Base-by-base conservation (phyloP, 306 rosid species). In the Lithocarpus polystachyus region DNA sequence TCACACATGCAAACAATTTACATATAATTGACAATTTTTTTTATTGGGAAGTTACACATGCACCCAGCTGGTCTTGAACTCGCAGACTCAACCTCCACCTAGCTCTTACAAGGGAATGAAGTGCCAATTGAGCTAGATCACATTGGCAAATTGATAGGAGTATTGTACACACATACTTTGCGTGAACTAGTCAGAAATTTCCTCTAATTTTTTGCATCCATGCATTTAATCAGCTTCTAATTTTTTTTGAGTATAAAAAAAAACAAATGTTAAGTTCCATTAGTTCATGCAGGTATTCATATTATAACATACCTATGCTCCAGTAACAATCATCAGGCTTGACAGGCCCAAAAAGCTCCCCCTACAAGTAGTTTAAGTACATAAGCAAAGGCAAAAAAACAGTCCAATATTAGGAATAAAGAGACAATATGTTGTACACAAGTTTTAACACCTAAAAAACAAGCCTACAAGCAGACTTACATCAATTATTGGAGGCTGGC, bases 241-340 rank as follows among this genome's bases (percentile, higher is more conserved):
- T 31, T 28, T 9, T 28, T 29, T 26, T 64, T 62, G 8, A 18
- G 17, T 7, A 4, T 9, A n/a, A 64, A 14, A 29, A 64, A 26
- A 64, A 24, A 28, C 17, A 29, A 64, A 15, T 64, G 6, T 6
- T 1, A 23, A 13, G 67, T 22, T 13, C 23, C 29, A 64, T 40
- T 28, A 6, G 23, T 67, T 19, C 5, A 56, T 71, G 31, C 57
- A 19, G 23, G 56, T 61, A 75, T 75, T 17, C 76, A 18, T 33
- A 55, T 43, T 52, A 23, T 40, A 68, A 18, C 67, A 40, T 86
- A 92, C 98, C 98, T 90, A 93, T 82, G 89, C 96, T 92, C 98
- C 99, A 92, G 72, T 90, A 89, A 81, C 96, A 91, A 79, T 92
- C 98, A 81, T 90, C 95, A 19, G 95, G 98, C 86, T 91, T 95